These are phyloP conservation scores for Primulina tabacum DNA, from an alignment of 257 asterid genomes.

Conservation along the genomic window DNA sequence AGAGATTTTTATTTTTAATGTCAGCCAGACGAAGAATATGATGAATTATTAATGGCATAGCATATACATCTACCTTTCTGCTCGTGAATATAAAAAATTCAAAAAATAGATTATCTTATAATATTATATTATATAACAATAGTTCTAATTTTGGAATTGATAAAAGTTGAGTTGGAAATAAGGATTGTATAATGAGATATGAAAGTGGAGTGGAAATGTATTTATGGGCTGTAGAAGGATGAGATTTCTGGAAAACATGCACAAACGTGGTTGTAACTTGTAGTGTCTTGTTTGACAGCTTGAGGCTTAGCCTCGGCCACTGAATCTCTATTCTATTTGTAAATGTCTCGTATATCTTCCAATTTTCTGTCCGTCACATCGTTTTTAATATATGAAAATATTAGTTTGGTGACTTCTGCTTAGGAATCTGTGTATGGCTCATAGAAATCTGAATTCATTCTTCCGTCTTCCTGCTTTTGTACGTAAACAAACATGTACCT, in stretches of 20 bases:
- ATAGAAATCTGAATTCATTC: not conserved
- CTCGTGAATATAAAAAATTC: not conserved
- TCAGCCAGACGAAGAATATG: not conserved
- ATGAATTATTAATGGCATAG: not conserved
- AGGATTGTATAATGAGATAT: not conserved
- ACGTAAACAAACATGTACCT: not conserved
- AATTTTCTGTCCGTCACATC: not conserved
- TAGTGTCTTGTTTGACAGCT: conserved; percentile 12
- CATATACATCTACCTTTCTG: no score
- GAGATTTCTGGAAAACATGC: not conserved
- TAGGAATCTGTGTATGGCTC: not conserved
- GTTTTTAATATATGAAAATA: no score
- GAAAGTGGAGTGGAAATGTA: not conserved
- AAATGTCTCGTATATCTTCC: not conserved
- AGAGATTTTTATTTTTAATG: no score
- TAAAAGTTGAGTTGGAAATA: not conserved
- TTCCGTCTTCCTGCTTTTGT: not conserved
- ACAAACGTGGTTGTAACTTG: not conserved
- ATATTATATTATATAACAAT: no score
- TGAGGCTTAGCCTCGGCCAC: conserved; percentile 7
- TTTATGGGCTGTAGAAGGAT: not conserved
- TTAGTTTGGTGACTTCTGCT: not conserved
- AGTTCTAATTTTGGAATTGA: not conserved
- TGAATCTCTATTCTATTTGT: not conserved
- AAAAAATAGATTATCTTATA: not conserved